Conservation (phyloP, 805 yeast genomes). For the Cephaloascus fragrans region DNA sequence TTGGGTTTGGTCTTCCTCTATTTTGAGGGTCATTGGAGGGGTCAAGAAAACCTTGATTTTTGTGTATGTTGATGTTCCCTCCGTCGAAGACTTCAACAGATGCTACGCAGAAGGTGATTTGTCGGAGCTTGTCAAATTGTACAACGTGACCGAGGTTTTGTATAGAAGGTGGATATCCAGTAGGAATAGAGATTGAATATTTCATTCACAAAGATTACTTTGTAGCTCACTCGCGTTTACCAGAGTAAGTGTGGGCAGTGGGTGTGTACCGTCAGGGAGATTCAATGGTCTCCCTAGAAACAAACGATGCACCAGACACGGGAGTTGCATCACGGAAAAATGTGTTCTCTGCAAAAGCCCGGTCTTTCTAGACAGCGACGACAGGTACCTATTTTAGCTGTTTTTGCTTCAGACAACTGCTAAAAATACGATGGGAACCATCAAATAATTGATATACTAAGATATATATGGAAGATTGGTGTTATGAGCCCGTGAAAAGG, state of each 20-base stretch:
- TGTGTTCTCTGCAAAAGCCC: no score
- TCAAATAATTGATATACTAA: no score
- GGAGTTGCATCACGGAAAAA: no score
- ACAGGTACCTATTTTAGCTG: not conserved
- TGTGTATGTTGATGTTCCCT: slow-evolving; percentile 53
- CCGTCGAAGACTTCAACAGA: slow-evolving; percentile 16
- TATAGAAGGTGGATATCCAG: slow-evolving; percentile 83
- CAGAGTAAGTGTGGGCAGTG: no score
- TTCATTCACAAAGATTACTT: no score
- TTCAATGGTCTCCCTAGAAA: no score
- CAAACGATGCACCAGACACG: no score
- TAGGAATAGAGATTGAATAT: slow-evolving; percentile 59
- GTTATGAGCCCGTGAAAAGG: no score
- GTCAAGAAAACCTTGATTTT: slow-evolving; percentile 74
- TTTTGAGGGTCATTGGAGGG: slow-evolving; percentile 76
- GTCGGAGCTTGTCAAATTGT: slow-evolving; percentile 26
- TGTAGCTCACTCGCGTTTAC: no score
- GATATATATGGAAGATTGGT: no score
- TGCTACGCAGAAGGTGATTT: slow-evolving; percentile 9
- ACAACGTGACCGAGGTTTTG: slow-evolving; percentile 53
- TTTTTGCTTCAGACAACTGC: not conserved
- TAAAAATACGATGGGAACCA: slow-evolving; percentile 3
- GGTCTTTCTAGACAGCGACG: no score
- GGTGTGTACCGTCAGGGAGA: no score
- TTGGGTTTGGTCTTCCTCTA: slow-evolving; percentile 49